Evolutionary conservation across 176 grass and related monocot genomes (phyloP).

Genomic region (Oryza meridionalis): DNA sequence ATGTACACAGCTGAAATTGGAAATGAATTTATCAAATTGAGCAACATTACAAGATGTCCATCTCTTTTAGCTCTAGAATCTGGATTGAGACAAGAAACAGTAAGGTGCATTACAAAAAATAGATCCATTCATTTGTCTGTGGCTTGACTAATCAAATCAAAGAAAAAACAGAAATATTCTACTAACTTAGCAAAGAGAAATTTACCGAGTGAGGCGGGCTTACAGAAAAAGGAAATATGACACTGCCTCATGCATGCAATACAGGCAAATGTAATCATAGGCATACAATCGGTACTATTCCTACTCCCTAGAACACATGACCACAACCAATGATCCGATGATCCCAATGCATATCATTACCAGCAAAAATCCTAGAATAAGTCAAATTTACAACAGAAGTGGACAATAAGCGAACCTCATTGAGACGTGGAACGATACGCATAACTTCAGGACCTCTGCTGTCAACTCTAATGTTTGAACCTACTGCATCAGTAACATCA

Average conservation of each 20-base stretch:
- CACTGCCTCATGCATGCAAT: no score
- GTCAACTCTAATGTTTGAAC: slow-evolving; percentile 94
- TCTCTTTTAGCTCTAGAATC: background rate
- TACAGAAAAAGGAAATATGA: no score
- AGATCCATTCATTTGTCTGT: background rate
- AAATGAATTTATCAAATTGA: background rate
- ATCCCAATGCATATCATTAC: background rate
- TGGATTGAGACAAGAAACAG: background rate
- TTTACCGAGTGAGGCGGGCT: no score
- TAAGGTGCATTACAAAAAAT: background rate
- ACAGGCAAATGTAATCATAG: no score
- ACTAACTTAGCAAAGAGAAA: no score
- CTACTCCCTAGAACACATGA: background rate
- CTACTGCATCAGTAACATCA: slow-evolving; percentile 97
- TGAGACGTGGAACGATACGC: slow-evolving; percentile 88
- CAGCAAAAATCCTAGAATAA: slow-evolving; percentile 13
- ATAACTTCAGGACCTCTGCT: slow-evolving; percentile 99
- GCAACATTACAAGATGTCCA: background rate
- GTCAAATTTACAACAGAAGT: background rate
- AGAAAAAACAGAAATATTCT: background rate
- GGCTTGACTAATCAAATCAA: background rate
- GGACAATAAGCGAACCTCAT: slow-evolving; percentile 67
- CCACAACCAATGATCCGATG: background rate
- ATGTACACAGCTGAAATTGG: background rate
- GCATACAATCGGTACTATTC: no score